Evolutionary conservation across 768 basidiomycete species (phyloP), one percentile per base, ranked within the genome.

Genomic region (Boletellus ananiceps): DNA sequence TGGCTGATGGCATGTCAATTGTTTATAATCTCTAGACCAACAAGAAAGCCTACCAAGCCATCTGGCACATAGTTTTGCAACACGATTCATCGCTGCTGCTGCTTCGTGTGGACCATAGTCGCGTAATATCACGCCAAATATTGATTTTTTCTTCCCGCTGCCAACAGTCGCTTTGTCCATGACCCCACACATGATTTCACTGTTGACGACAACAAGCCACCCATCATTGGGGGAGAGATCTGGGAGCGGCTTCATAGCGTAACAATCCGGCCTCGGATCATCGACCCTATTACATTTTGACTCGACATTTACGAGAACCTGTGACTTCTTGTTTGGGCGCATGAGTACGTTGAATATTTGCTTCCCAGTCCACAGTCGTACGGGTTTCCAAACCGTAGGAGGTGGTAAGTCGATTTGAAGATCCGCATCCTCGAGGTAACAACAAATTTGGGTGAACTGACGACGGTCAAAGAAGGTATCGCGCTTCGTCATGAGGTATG

Each of bases 151-250:
- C 80, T 99, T 99, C 45, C 96, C 96, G 58, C 91, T 88, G 46
- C 96, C 96, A 4, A 98, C 86, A 0, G 93, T 97, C 14, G 90
- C 89, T 71, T 99, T 99, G 73, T 99, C 96, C 85, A 98, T 95
- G 14, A 93, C 89, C 38, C 96, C 96, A 60, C 94, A 97, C 93
- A 98, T 99, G 59, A 99, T 92, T 69, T 99, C 94, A 62, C 89
- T 93, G 66, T 98, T 99, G 54, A 93, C 83, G 47, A 99, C 83
- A 39, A 99, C 96, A 23, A 99, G 79, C 84, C 91, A 98, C 1
- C 95, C 95, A 58, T 99, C 96, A 62, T 99, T 98, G 0, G 95
- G 94, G 9, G 90, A 88, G 66, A 99, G 76, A 59, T 99, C 96
- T 14, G 81, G 77, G 36, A 82, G 82, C 3, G 81, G 79, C 44